Percentiles rank a stretch among this genome's conserved stretches.
Evolutionary conservation across 768 basidiomycete species (phyloP).

Genomic region (Leccinum uliginosum): DNA sequence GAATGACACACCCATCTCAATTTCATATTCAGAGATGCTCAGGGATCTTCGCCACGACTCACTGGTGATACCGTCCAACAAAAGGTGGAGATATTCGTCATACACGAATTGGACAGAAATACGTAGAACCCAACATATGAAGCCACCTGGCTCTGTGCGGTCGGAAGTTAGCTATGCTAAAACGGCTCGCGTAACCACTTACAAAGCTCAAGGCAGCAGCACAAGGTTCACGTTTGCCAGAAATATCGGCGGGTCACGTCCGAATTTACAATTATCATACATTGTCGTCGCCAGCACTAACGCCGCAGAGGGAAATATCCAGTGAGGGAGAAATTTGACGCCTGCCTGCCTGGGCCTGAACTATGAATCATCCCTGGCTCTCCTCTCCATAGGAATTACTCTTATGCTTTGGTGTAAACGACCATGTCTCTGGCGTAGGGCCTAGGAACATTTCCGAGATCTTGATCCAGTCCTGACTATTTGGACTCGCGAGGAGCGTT

Average conservation of each 20-base stretch:
- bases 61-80: not conserved
- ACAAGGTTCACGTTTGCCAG: not conserved
- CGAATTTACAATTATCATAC: not conserved
- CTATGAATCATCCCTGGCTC: slow-evolving; percentile 50
- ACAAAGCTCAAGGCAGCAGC: not conserved
- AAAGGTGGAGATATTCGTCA: not conserved
- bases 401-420: slow-evolving; percentile 91
- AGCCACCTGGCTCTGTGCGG: not conserved
- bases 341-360: not conserved
- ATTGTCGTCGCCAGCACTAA: not conserved
- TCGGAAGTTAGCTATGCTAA: not conserved
- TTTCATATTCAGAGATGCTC: not conserved
- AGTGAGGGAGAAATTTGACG: not conserved
- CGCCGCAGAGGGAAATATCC: not conserved
- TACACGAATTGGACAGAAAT: not conserved
- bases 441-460: slow-evolving; percentile 96
- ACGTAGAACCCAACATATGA: not conserved
- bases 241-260: not conserved
- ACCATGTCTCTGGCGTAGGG: slow-evolving; percentile 75
- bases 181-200: not conserved
- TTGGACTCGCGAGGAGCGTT: slow-evolving; percentile 74
- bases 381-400: slow-evolving; percentile 74
- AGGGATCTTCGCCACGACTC: not conserved
- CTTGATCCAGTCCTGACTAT: slow-evolving; percentile 86
- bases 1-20: not conserved